phyloP scores from a whole-genome alignment of 2,329 filamentous ascomycete species.

The Verticillium klebahnii region DNA sequence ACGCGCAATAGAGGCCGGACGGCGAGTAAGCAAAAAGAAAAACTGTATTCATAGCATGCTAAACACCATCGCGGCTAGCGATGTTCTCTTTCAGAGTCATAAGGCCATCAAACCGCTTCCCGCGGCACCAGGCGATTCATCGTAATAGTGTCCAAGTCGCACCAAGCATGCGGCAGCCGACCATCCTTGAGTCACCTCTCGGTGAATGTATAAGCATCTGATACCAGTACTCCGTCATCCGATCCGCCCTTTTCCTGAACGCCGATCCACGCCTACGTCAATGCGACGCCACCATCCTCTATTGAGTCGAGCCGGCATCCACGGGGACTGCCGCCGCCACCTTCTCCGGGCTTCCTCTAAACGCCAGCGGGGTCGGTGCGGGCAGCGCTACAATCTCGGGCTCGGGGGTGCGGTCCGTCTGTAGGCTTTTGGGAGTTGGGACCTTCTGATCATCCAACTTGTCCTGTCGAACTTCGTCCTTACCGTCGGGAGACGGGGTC shows the following conservation, averaged over 20 bases:
- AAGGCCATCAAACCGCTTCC: background rate
- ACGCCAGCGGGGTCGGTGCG: conserved; percentile 44
- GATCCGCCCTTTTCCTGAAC: conserved; percentile 4
- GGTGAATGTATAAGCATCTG: no score
- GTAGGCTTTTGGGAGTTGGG: conserved; percentile 5
- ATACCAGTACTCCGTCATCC: conserved; percentile 15
- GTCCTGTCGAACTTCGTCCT: background rate
- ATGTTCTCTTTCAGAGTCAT: background rate
- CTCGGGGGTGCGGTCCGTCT: conserved; percentile 9
- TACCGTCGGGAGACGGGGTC: conserved; percentile 5
- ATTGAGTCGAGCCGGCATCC: conserved; percentile 24
- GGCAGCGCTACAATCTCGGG: conserved; percentile 9
- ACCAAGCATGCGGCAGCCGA: background rate
- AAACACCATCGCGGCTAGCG: background rate
- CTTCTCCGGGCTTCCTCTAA: conserved; percentile 60
- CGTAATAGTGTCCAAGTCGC: background rate
- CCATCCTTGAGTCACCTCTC: background rate
- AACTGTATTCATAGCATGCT: background rate
- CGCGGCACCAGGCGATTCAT: background rate
- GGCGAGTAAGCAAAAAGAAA: background rate
- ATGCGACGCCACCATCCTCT: background rate
- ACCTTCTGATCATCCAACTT: background rate
- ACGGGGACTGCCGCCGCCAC: conserved; percentile 22
- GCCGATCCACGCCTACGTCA: conserved; percentile 3
- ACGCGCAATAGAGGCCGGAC: background rate